A percentile compares a stretch with the other conserved stretches of the same genome.
Conservation (phyloP, 176 grass and related monocot species). For the Sorghum bicolor region Sorghum_bicolor_NCBIv3 NC_012870.2:66168501-66169000, state of each 20-base stretch:
- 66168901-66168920: neutral
- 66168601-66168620: neutral
- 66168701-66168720: neutral
- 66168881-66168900: neutral
- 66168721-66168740: neutral
- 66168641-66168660: neutral
- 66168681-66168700: neutral
- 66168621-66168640: neutral
- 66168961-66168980: neutral
- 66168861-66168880: neutral
- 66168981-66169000: neutral
- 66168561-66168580: too few species aligned
- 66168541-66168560: too few species aligned
- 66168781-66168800: conserved; percentile 11
- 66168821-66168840: conserved; percentile 21
- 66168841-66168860: neutral
- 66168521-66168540: too few species aligned
- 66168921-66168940: neutral
- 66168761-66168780: neutral
- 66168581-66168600: too few species aligned
- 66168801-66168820: conserved; percentile 28
- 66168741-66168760: conserved; percentile 2
- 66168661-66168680: neutral
- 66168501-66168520: too few species aligned
- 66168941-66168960: neutral